phyloP scores from a whole-genome alignment of 768 basidiomycete genomes.

The Tubosaeta sp. region DNA sequence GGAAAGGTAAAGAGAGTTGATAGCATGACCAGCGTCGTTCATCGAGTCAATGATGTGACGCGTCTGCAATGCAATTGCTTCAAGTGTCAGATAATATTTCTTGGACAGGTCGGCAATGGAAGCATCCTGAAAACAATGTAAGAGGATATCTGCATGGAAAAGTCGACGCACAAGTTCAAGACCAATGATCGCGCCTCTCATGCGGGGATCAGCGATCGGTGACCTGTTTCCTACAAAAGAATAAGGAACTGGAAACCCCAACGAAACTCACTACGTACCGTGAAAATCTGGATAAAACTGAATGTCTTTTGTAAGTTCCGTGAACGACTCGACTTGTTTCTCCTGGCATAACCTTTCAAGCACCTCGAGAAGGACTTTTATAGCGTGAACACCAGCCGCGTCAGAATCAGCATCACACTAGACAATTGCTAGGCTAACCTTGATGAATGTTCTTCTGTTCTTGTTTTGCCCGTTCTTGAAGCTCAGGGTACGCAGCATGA shows the following conservation, averaged over 20 bases:
- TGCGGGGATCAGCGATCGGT: constrained; percentile 91
- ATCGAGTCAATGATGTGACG: constrained; percentile 90
- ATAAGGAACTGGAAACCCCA: neutral
- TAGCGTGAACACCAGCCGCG: neutral
- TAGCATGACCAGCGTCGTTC: constrained; percentile 79
- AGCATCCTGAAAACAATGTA: constrained; percentile 46
- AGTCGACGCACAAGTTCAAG: constrained; percentile 59
- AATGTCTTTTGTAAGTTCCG: constrained; percentile 84
- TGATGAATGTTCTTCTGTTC: constrained; percentile 56
- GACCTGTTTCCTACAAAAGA: constrained; percentile 78
- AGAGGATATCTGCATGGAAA: neutral
- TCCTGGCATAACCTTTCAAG: constrained; percentile 65
- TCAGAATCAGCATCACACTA: neutral
- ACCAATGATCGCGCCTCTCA: constrained; percentile 90
- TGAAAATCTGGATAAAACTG: constrained; percentile 97
- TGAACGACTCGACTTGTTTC: constrained; percentile 52
- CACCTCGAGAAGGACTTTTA: constrained; percentile 64
- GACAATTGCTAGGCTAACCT: constrained; percentile 32
- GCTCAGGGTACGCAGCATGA: constrained; percentile 76
- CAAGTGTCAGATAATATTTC: constrained; percentile 87
- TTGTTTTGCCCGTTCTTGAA: constrained; percentile 59
- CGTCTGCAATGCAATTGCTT: constrained; percentile 92
- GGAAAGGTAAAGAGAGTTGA: constrained; percentile 85
- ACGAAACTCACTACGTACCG: constrained; percentile 41
- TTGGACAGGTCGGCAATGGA: constrained; percentile 77